Evolutionary conservation across 306 rosid species (phyloP).

Genomic region (Quercus suber): DNA sequence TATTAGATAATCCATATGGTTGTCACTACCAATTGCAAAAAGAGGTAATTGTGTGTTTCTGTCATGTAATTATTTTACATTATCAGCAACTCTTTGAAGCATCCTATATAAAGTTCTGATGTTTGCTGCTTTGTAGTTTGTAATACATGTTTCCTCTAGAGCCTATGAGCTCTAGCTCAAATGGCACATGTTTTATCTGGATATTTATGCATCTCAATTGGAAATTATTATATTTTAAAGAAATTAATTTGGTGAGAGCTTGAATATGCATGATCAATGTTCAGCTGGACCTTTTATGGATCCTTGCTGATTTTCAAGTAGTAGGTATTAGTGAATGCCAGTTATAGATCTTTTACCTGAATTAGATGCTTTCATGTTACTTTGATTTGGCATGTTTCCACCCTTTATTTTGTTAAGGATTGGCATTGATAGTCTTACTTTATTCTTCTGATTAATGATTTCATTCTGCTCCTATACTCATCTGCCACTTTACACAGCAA

Average conservation of each 20-base stretch:
- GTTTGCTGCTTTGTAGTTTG: not conserved
- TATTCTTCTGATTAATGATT: not conserved
- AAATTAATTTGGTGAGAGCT: not conserved
- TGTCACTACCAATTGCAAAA: not conserved
- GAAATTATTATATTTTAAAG: not conserved
- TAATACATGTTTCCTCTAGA: not conserved
- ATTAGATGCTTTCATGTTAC: not conserved
- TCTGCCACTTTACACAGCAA: slow-evolving; percentile 46
- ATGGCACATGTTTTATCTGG: not conserved
- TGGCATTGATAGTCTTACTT: not conserved
- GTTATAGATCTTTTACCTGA: not conserved
- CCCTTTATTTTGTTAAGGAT: not conserved
- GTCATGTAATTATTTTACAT: not conserved
- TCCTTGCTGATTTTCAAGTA: not conserved
- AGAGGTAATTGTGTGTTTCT: not conserved
- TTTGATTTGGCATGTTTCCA: not conserved
- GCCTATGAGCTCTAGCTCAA: no score
- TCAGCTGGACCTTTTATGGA: not conserved
- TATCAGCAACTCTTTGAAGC: not conserved
- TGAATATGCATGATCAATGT: not conserved
- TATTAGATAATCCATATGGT: not conserved
- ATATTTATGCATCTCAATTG: not conserved
- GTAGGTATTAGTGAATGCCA: not conserved
- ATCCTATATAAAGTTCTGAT: not conserved
- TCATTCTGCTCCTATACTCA: not conserved